phyloP scores from a whole-genome alignment of 768 basidiomycete species.

The Leccinum fibrillosum region DNA sequence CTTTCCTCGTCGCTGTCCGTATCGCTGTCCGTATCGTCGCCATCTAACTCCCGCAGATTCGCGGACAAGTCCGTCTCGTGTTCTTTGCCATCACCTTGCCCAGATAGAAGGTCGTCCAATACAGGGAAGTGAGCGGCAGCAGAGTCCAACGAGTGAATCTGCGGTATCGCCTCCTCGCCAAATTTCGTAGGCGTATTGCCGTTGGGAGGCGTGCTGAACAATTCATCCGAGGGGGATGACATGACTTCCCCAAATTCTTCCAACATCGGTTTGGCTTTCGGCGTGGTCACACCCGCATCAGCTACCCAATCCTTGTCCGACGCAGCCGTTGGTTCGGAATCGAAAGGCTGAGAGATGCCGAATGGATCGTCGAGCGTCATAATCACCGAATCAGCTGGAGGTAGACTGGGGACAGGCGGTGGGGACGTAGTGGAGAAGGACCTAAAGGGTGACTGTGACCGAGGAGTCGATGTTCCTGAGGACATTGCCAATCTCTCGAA shows the following conservation, averaged over 20 bases:
- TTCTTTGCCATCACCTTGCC: conserved; percentile 28
- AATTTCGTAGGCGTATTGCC: conserved; percentile 30
- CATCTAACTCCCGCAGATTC: conserved; percentile 57
- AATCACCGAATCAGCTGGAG: conserved; percentile 4
- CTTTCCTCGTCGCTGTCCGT: conserved; percentile 47
- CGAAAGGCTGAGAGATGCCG: conserved; percentile 39
- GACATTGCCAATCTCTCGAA: conserved; percentile 71
- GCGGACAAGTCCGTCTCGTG: conserved; percentile 51
- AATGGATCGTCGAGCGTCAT: conserved; percentile 47
- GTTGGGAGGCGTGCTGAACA: conserved; percentile 61
- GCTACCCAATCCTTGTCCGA: conserved; percentile 18
- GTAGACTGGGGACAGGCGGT: conserved; percentile 35
- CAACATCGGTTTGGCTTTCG: conserved; percentile 11
- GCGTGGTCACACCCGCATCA: conserved; percentile 21
- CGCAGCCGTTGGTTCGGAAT: conserved; percentile 7
- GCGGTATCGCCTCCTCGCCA: conserved; percentile 11
- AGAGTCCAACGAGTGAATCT: conserved; percentile 26
- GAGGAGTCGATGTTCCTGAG: conserved; percentile 37
- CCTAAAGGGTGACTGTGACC: conserved; percentile 60
- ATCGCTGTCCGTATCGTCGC: conserved; percentile 54
- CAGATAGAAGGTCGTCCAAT: conserved; percentile 29
- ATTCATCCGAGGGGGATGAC: conserved; percentile 38
- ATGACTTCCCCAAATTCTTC: conserved; percentile 21
- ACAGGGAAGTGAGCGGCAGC: conserved; percentile 35
- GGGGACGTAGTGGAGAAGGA: conserved; percentile 41